Evolutionary conservation across 805 yeast species (phyloP).

Genomic region (Priceomyces medius): DNA sequence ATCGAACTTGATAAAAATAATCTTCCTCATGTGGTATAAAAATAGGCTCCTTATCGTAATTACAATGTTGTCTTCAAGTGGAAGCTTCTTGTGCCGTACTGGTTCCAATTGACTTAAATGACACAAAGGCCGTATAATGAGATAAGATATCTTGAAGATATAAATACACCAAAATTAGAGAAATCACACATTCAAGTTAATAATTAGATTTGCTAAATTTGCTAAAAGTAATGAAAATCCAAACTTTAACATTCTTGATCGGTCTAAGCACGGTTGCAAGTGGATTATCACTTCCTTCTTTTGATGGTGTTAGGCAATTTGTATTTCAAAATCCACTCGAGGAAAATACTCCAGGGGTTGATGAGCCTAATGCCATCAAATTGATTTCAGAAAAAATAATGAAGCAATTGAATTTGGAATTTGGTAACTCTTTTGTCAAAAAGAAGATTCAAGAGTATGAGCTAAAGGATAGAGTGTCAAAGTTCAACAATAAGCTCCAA

Average conservation of each 20-base stretch:
- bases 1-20: too few species aligned
- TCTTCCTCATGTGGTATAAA: too few species aligned
- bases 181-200: too few species aligned
- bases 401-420: background rate
- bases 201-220: background rate
- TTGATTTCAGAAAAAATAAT: slow-evolving; percentile 1
- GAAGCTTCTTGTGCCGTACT: too few species aligned
- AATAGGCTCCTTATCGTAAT: too few species aligned
- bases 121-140: too few species aligned
- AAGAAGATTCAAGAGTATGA: background rate
- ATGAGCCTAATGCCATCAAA: background rate
- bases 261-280: background rate
- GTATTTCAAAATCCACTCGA: background rate
- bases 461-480: slow-evolving; percentile 8
- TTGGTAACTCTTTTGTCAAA: background rate
- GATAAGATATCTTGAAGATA: too few species aligned
- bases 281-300: background rate
- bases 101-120: too few species aligned
- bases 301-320: background rate
- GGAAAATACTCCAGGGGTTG: background rate
- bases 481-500: background rate
- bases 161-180: too few species aligned
- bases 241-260: background rate
- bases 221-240: background rate
- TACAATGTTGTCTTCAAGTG: too few species aligned